Evolutionary conservation across 345 rosid species (phyloP).

Genomic region (Arabidopsis arenosa): DNA sequence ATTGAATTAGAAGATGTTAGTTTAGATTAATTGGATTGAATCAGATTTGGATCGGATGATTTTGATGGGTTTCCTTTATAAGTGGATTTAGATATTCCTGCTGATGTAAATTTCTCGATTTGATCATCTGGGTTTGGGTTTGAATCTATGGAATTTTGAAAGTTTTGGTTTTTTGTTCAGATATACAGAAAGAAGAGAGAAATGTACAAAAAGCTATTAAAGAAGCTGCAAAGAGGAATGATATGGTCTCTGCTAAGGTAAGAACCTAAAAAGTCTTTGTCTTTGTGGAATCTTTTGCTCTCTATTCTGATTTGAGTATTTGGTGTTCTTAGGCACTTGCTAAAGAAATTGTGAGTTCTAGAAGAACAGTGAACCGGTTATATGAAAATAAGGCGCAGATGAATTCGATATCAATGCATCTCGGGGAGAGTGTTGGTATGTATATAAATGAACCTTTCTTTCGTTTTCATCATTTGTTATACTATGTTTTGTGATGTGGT

Average conservation of each 20-base stretch:
- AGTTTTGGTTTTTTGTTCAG: conserved; percentile 43
- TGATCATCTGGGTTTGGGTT: background rate
- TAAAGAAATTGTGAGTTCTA: conserved; percentile 76
- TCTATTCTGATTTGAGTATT: conserved; percentile 21
- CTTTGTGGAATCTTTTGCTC: background rate
- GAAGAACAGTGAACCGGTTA: conserved; percentile 81
- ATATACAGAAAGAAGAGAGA: conserved; percentile 88
- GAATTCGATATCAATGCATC: conserved; percentile 97
- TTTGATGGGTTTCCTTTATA: too few species aligned
- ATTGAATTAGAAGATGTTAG: background rate
- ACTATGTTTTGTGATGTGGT: background rate
- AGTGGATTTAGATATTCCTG: background rate
- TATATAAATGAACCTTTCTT: background rate
- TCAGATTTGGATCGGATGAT: conserved; percentile 5
- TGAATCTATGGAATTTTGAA: conserved; percentile 6
- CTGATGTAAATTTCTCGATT: background rate
- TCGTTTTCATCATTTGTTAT: conserved; percentile 1
- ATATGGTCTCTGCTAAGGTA: conserved; percentile 92
- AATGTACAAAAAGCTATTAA: conserved; percentile 86
- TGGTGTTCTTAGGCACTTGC: conserved; percentile 69
- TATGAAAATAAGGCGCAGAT: conserved; percentile 90
- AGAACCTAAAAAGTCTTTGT: background rate
- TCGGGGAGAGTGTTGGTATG: conserved; percentile 93
- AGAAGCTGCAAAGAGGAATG: conserved; percentile 91
- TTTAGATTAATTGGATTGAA: conserved; percentile 7